Percentiles rank a stretch among this genome's conserved stretches.
Conservation (phyloP, 495 filamentous ascomycete species). For the Lentithecium fluviatile region DNA sequence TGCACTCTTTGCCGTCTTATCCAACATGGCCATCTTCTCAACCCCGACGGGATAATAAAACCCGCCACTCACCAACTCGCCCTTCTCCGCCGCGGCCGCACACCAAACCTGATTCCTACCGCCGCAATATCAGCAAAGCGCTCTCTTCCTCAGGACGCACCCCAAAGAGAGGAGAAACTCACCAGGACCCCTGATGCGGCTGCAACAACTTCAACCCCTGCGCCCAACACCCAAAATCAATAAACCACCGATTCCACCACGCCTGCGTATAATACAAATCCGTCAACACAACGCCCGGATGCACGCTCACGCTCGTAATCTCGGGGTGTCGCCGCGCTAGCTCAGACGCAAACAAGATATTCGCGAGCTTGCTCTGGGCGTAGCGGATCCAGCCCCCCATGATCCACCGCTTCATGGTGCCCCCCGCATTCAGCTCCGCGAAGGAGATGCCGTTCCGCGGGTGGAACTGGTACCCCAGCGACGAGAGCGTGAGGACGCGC, state of each 20-base stretch:
- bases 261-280: constrained; percentile 42
- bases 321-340: constrained; percentile 58
- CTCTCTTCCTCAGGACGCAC: no score
- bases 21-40: background rate
- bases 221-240: background rate
- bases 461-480: constrained; percentile 45
- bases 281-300: constrained; percentile 66
- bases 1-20: constrained; percentile 8
- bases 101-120: constrained; percentile 29
- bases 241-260: constrained; percentile 1
- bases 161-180: no score
- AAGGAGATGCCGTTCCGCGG: constrained; percentile 30
- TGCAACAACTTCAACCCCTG: background rate
- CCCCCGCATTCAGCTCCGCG: constrained; percentile 28
- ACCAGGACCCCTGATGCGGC: constrained; percentile 17
- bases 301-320: constrained; percentile 57
- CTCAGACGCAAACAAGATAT: constrained; percentile 62
- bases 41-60: constrained; percentile 21
- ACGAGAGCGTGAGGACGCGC: constrained; percentile 47
- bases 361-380: constrained; percentile 66
- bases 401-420: constrained; percentile 8
- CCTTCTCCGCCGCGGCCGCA: constrained; percentile 9
- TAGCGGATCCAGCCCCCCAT: constrained; percentile 49
- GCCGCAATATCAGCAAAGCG: no score
- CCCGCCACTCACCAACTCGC: constrained; percentile 9